phyloP scores from a whole-genome alignment of 495 filamentous ascomycete species.

The Neurospora pannonica region DNA sequence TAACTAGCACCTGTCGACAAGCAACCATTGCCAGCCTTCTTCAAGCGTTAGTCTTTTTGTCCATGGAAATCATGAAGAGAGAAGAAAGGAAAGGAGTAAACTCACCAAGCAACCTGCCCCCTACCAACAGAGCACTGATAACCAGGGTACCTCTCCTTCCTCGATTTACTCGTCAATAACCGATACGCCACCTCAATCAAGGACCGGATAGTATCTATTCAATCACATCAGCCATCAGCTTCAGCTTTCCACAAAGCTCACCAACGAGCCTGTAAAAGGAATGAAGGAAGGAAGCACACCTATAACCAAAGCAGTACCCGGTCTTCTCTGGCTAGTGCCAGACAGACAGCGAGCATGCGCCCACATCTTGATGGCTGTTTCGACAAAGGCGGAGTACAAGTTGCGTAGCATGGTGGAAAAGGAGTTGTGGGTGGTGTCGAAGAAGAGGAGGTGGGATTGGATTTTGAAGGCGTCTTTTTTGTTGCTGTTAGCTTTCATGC shows the following conservation, averaged over 20 bases:
- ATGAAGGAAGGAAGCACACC: too few relatives aligned
- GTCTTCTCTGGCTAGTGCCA: conserved; percentile 32
- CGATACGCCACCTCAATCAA: conserved; percentile 54
- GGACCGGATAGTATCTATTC: conserved; percentile 62
- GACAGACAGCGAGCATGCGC: conserved; percentile 59
- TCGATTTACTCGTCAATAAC: conserved; percentile 51
- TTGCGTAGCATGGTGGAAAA: conserved; percentile 57
- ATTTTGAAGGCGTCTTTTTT: conserved; percentile 59
- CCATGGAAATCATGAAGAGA: too few relatives aligned
- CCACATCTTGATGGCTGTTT: conserved; percentile 77
- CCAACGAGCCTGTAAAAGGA: too few relatives aligned
- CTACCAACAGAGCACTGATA: conserved; percentile 53
- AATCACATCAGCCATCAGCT: too few relatives aligned
- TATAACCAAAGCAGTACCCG: conserved; percentile 38
- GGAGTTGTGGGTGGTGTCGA: conserved; percentile 75
- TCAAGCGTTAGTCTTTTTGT: too few relatives aligned
- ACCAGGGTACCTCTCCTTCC: conserved; percentile 36
- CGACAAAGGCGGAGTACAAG: conserved; percentile 61
- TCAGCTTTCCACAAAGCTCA: too few relatives aligned
- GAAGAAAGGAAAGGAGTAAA: too few relatives aligned
- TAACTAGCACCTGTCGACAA: conserved; percentile 52
- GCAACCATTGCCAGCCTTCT: conserved; percentile 52
- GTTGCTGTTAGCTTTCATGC: conserved; percentile 8
- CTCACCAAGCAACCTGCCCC: conserved; percentile 42
- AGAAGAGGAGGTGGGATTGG: conserved; percentile 80